These are phyloP conservation scores for Pulveroboletus sp. DNA, from an alignment of 768 basidiomycete genomes.

Conservation along the genomic window DNA sequence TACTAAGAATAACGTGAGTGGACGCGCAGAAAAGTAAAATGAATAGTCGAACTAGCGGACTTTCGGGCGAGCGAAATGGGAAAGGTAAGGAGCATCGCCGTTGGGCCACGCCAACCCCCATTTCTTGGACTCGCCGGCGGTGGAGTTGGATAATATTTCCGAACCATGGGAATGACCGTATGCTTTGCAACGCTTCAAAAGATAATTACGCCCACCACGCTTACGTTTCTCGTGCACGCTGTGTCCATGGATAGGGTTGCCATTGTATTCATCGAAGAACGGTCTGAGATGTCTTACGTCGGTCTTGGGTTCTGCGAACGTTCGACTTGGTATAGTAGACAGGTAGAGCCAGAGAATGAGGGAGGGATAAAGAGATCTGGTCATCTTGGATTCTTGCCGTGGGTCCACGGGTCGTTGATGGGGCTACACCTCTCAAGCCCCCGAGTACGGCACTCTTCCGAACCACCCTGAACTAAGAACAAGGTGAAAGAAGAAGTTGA, in stretches of 20 bases:
- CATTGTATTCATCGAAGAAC: background rate
- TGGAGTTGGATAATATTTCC: background rate
- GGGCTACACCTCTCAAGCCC: background rate
- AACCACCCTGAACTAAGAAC: background rate
- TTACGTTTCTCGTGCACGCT: slow-evolving; percentile 12
- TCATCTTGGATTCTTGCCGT: slow-evolving; percentile 7
- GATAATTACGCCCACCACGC: slow-evolving; percentile 11
- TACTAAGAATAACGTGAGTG: slow-evolving; percentile 19
- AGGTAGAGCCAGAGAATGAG: slow-evolving; percentile 13
- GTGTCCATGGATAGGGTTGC: background rate
- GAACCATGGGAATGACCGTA: slow-evolving; percentile 6
- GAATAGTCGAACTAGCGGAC: slow-evolving; percentile 39
- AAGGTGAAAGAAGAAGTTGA: background rate
- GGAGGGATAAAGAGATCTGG: slow-evolving; percentile 1
- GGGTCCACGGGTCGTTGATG: background rate
- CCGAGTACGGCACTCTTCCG: background rate
- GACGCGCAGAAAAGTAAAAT: background rate
- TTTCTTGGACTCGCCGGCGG: slow-evolving; percentile 33
- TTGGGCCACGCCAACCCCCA: slow-evolving; percentile 68
- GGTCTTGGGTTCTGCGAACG: background rate
- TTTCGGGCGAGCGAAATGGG: slow-evolving; percentile 43
- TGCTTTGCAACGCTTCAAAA: slow-evolving; percentile 16
- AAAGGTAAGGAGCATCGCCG: slow-evolving; percentile 44
- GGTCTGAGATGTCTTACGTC: slow-evolving; percentile 2
- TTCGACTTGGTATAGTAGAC: background rate